These are phyloP conservation scores for Entomortierella chlamydospora DNA, from an alignment of 192 early-diverging fungal genomes.

Conservation along the genomic window DNA sequence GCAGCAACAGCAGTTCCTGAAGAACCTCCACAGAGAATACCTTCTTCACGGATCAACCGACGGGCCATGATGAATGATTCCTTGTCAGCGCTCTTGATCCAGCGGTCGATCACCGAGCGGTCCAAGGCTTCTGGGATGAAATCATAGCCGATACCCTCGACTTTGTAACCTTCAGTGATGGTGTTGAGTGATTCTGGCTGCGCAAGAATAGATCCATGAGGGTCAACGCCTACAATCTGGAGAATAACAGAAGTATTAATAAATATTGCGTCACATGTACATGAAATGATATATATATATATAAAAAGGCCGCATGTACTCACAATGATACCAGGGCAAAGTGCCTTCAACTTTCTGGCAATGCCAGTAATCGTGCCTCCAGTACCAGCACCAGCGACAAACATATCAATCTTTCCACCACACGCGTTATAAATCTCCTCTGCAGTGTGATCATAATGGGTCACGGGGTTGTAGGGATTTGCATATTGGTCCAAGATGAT, in stretches of 20 bases:
- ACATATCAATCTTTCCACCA: slow-evolving; percentile 93
- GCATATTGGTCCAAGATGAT: slow-evolving; percentile 97
- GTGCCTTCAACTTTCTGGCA: slow-evolving; percentile 96
- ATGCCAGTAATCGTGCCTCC: slow-evolving; percentile 98
- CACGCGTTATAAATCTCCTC: slow-evolving; percentile 87
- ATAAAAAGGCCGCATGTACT: slow-evolving; percentile 6
- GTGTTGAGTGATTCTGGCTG: slow-evolving; percentile 69
- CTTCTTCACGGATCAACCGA: slow-evolving; percentile 96
- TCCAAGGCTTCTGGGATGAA: slow-evolving; percentile 96
- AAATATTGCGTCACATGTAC: too few relatives aligned
- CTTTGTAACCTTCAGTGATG: slow-evolving; percentile 77
- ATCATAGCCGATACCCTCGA: slow-evolving; percentile 99
- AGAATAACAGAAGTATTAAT: neutral
- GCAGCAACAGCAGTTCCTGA: slow-evolving; percentile 94
- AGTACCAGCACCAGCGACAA: slow-evolving; percentile 95
- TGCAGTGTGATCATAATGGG: slow-evolving; percentile 95
- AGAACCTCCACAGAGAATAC: slow-evolving; percentile 96
- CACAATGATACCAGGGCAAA: slow-evolving; percentile 77
- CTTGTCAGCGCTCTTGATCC: slow-evolving; percentile 97
- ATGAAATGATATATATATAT: too few relatives aligned
- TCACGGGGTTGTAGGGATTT: slow-evolving; percentile 97
- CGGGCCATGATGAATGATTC: slow-evolving; percentile 97
- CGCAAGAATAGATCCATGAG: slow-evolving; percentile 94
- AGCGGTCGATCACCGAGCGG: slow-evolving; percentile 85
- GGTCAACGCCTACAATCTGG: slow-evolving; percentile 96